Evolutionary conservation across 1,139 yeast species (phyloP), one percentile per base, ranked within the genome.

Genomic region (Suhomyces terraborum): DNA sequence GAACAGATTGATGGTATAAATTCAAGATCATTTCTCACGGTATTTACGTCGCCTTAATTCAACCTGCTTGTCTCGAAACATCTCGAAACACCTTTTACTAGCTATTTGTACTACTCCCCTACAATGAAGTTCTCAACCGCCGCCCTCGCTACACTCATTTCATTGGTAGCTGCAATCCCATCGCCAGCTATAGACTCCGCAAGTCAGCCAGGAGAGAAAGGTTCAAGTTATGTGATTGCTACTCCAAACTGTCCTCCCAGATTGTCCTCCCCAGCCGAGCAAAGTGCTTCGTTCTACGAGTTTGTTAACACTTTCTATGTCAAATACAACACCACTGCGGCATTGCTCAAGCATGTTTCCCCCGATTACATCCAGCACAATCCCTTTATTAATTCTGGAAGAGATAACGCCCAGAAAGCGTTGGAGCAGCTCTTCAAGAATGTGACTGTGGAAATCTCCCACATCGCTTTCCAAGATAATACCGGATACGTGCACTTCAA

Each of bases 311-410:
- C 26, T 19, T 34, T 34, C 37, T 34, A 34, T 30, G 20, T 20
- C 7, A 21, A 34, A 6, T 12, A 26, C 23, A 34, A 34, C 32
- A 19, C 31, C 31, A 34, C 37, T 8, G 32, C 26, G 4, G 37
- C 32, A 10, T 26, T 26, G 30, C 17, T 26, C 3, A 14, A 34
- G 20, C 21, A 16, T 18, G 24, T 34, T 9, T 13, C 32, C 14
- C 26, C 37, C 8, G 23, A 26, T n/a, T 34, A 34, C 37, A 34
- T 34, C 18, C 37, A 34, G 20, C 37, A 34, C 37, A 34, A 34
- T 26, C 26, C 32, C 1, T 26, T n/a, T 20, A 34, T 34, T n/a
- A 13, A 8, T 7, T 24, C 30, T 6, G 37, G 37, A n/a, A 26
- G 32, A 20, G n/a, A 26, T 5, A 20, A 8, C 10, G 37, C 37